phyloP scores from a whole-genome alignment of 2,329 filamentous ascomycete species.

The Neodidymelliopsis sp. region DNA sequence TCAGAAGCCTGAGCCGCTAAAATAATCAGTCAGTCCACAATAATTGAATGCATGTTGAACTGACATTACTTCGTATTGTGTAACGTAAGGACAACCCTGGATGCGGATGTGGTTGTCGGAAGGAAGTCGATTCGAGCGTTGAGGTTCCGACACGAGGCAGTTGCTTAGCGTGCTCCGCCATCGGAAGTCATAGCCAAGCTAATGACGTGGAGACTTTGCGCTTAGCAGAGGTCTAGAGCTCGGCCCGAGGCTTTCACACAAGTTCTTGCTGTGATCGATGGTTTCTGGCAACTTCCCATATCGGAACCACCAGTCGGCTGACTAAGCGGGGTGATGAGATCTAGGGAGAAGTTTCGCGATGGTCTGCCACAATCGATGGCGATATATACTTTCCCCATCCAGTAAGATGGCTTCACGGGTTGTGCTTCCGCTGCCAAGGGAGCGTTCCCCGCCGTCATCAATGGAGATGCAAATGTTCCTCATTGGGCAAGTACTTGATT shows the following conservation, averaged over 20 bases:
- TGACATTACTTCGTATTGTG: conserved; percentile 14
- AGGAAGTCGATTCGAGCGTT: neutral
- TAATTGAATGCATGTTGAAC: too few species aligned
- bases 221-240: conserved; percentile 6
- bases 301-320: too few species aligned
- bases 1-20: neutral
- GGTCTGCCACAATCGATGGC: conserved; percentile 1
- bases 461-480: neutral
- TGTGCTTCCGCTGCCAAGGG: neutral
- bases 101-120: conserved; percentile 16
- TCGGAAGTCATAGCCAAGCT: conserved; percentile 1
- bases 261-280: too few species aligned
- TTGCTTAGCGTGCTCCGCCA: conserved; percentile 7
- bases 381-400: neutral
- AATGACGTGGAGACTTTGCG: conserved; percentile 13
- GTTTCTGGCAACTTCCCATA: too few species aligned
- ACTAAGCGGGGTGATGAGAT: too few species aligned
- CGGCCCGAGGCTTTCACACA: too few species aligned
- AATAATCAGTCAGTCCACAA: conserved; percentile 3
- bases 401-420: neutral
- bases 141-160: conserved; percentile 1
- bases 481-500: neutral
- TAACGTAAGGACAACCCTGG: conserved; percentile 11
- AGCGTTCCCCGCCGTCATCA: neutral
- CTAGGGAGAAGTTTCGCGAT: neutral